Conservation (phyloP, 441 rosid genomes). For the Aleurites moluccanus region DNA sequence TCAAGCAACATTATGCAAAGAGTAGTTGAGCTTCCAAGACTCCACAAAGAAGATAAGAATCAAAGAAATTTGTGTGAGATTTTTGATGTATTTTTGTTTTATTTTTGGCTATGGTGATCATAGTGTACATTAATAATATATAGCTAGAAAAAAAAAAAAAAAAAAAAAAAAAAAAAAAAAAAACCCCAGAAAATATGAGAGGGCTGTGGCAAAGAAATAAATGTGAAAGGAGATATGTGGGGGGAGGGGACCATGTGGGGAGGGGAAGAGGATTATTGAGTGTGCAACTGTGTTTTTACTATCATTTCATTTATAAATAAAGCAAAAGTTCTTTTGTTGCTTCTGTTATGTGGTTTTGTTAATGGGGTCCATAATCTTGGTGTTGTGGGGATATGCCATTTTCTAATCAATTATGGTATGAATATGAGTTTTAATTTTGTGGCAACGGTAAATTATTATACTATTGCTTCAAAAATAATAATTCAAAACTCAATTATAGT, state of each 20-base stretch:
- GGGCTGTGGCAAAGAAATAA: background rate
- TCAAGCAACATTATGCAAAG: slow-evolving; percentile 18
- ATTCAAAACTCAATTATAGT: no score
- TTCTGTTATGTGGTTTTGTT: background rate
- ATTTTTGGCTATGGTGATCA: background rate
- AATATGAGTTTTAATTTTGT: no score
- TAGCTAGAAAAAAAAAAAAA: background rate
- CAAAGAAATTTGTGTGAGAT: background rate
- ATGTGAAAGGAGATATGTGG: background rate
- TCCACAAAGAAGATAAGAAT: background rate
- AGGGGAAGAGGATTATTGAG: slow-evolving; percentile 4
- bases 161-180: background rate
- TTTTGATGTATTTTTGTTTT: background rate
- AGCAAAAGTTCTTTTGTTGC: slow-evolving; percentile 19
- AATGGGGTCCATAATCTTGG: background rate
- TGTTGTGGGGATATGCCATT: no score
- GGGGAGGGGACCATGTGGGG: slow-evolving; percentile 10
- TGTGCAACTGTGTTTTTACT: slow-evolving; percentile 21
- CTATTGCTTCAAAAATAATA: no score
- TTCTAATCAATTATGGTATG: no score
- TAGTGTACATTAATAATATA: slow-evolving; percentile 16
- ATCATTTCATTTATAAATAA: slow-evolving; percentile 37
- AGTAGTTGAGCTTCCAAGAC: slow-evolving; percentile 35
- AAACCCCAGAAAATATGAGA: background rate
- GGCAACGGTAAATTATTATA: no score